phyloP scores from a whole-genome alignment of 2,329 filamentous ascomycete species.

The Microcyclosporella mali region DNA sequence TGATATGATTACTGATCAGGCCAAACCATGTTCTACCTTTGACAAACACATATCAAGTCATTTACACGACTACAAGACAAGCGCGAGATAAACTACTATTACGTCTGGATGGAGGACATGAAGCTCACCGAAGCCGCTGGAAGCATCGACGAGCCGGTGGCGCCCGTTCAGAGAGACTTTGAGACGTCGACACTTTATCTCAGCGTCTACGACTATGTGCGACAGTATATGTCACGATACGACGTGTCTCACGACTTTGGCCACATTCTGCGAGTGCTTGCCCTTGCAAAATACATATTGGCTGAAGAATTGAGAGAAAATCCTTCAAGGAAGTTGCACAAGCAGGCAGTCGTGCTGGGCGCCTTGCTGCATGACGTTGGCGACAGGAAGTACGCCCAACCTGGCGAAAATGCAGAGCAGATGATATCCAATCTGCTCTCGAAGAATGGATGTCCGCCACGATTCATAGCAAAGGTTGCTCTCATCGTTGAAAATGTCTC shows the following conservation, averaged over 20 bases:
- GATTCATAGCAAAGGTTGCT: conserved; percentile 62
- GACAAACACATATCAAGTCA: neutral
- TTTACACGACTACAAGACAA: neutral
- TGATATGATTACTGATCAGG: neutral
- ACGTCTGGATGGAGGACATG: neutral
- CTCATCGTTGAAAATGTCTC: conserved; percentile 69
- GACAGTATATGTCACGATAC: conserved; percentile 67
- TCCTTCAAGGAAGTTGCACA: conserved; percentile 22
- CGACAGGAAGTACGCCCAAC: conserved; percentile 69
- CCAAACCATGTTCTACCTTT: neutral
- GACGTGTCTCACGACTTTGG: conserved; percentile 84
- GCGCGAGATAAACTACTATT: neutral
- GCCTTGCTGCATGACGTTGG: conserved; percentile 77
- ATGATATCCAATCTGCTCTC: conserved; percentile 52
- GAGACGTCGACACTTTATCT: conserved; percentile 27
- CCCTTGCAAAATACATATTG: conserved; percentile 63
- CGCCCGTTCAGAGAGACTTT: conserved; percentile 15
- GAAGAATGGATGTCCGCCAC: conserved; percentile 49
- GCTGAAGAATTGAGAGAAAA: conserved; percentile 26
- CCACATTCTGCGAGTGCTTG: conserved; percentile 73
- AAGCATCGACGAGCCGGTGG: conserved; percentile 1
- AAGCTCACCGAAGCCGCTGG: neutral
- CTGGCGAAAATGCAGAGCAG: conserved; percentile 48
- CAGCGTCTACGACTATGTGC: conserved; percentile 52
- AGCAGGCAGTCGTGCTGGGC: conserved; percentile 27